phyloP scores from a whole-genome alignment of 2,329 filamentous ascomycete genomes.

The Furcasterigmium furcatum region DNA sequence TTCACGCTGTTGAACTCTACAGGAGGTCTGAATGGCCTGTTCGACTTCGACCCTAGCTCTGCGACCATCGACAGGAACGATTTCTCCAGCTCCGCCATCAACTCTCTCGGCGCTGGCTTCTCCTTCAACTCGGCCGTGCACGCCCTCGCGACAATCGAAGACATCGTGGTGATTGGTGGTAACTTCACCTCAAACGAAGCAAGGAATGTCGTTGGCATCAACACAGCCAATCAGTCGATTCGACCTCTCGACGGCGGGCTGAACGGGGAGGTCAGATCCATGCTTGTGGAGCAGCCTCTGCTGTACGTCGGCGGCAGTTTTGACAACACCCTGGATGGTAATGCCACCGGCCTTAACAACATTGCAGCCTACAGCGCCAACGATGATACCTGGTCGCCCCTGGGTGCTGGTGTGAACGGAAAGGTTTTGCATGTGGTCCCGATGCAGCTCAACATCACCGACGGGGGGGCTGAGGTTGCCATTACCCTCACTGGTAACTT shows the following conservation, averaged over 20 bases:
- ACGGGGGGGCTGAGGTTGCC: slow-evolving; percentile 64
- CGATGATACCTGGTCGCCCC: slow-evolving; percentile 67
- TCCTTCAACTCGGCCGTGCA: slow-evolving; percentile 64
- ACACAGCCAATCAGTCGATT: slow-evolving; percentile 57
- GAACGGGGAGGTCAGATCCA: slow-evolving; percentile 71
- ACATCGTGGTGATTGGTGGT: slow-evolving; percentile 73
- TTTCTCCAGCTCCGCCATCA: slow-evolving; percentile 70
- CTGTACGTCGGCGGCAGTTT: slow-evolving; percentile 87
- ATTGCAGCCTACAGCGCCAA: slow-evolving; percentile 73
- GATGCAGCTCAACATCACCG: slow-evolving; percentile 74
- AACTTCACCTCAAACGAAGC: slow-evolving; percentile 72
- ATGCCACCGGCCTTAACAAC: slow-evolving; percentile 64
- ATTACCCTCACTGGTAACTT: slow-evolving; percentile 83
- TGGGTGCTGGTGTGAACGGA: slow-evolving; percentile 86
- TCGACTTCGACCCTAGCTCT: slow-evolving; percentile 75
- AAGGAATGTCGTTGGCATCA: slow-evolving; percentile 75
- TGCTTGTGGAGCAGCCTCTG: slow-evolving; percentile 62
- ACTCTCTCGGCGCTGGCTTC: slow-evolving; percentile 71
- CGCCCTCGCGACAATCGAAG: slow-evolving; percentile 61
- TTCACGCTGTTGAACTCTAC: slow-evolving; percentile 73
- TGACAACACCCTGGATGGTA: slow-evolving; percentile 63
- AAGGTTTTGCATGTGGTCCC: slow-evolving; percentile 71
- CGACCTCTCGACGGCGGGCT: slow-evolving; percentile 68
- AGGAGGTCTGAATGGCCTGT: slow-evolving; percentile 83
- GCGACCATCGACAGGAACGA: slow-evolving; percentile 55